A percentile compares a stretch with the other conserved stretches of the same genome.
Conservation (phyloP, 2,329 filamentous ascomycete species). For the Colletotrichum lini region DNA sequence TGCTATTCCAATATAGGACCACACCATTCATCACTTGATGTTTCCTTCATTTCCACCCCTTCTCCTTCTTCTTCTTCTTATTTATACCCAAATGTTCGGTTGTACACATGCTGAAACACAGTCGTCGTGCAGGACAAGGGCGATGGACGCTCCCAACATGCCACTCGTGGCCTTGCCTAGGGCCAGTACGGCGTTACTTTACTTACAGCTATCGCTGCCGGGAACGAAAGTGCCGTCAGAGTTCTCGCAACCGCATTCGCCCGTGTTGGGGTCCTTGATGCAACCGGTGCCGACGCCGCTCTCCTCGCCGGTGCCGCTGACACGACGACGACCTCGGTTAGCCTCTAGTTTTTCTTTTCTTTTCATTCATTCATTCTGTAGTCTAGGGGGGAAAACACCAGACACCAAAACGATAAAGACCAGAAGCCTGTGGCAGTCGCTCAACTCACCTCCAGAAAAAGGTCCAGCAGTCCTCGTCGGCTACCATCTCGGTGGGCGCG, state of each 20-base stretch:
- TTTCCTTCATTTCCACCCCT: no score
- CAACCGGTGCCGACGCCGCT: conserved; percentile 27
- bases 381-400: no score
- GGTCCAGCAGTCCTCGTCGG: conserved; percentile 37
- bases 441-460: conserved; percentile 41
- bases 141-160: neutral
- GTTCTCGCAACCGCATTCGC: conserved; percentile 39
- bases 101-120: conserved; percentile 1
- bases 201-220: conserved; percentile 31
- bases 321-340: neutral
- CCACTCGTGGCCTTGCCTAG: neutral
- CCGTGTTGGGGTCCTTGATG: conserved; percentile 39
- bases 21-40: no score
- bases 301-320: conserved; percentile 18
- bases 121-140: neutral
- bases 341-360: neutral
- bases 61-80: no score
- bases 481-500: conserved; percentile 28
- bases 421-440: neutral
- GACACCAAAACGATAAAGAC: neutral
- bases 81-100: neutral
- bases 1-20: no score
- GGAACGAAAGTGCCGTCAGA: conserved; percentile 37
- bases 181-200: neutral
- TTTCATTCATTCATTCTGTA: no score